These are phyloP conservation scores for Cordia subcordata DNA, from an alignment of 257 asterid species.

Conservation along the genomic window DNA sequence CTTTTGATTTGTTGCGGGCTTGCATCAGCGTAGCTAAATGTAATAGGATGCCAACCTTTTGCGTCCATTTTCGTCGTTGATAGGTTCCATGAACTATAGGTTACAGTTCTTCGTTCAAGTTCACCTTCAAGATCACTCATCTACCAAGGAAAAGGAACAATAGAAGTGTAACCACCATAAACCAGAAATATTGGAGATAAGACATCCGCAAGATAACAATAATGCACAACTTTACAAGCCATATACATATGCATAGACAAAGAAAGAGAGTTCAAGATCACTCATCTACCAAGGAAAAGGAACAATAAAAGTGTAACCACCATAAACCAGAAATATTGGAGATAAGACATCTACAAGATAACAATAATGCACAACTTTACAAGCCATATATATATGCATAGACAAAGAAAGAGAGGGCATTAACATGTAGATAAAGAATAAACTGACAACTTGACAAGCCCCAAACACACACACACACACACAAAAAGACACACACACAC, in stretches of 20 bases:
- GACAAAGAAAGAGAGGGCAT: neutral
- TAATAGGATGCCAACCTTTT: slow-evolving; percentile 87
- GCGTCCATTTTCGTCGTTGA: slow-evolving; percentile 45
- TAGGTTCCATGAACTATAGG: slow-evolving; percentile 82
- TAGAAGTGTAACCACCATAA: neutral
- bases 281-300: slow-evolving; percentile 45
- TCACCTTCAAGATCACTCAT: slow-evolving; percentile 71
- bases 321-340: neutral
- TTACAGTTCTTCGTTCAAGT: slow-evolving; percentile 86
- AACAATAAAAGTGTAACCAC: neutral
- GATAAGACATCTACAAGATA: too few species aligned
- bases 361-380: too few species aligned
- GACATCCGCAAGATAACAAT: too few species aligned
- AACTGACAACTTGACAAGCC: too few species aligned
- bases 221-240: too few species aligned
- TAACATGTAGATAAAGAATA: neutral
- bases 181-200: neutral
- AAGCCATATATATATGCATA: too few species aligned
- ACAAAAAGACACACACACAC: too few species aligned
- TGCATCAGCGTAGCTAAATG: slow-evolving; percentile 59
- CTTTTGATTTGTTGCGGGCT: slow-evolving; percentile 57
- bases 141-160: slow-evolving; percentile 27
- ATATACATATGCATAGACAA: too few species aligned
- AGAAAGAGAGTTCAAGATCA: slow-evolving; percentile 38
- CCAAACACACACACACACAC: too few species aligned